Evolutionary conservation across 441 rosid species (phyloP).

Genomic region (Viola pubescens): DNA sequence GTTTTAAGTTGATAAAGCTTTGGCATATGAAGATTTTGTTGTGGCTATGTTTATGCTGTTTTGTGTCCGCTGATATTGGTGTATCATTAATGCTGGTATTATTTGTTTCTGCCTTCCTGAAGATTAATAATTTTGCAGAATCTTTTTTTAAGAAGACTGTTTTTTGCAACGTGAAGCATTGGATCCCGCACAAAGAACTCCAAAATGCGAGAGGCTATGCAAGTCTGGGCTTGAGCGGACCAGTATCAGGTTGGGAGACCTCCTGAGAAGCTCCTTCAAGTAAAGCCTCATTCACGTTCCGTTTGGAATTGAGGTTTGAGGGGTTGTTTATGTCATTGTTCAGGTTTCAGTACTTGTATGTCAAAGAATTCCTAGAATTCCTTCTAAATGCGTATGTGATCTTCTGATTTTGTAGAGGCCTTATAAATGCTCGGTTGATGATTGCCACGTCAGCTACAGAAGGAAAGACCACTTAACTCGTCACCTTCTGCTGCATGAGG

Average conservation of each 20-base stretch:
- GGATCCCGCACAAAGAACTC: slow-evolving; percentile 91
- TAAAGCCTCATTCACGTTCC: slow-evolving; percentile 68
- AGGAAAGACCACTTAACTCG: slow-evolving; percentile 81
- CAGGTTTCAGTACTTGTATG: too few species aligned
- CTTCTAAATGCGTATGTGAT: slow-evolving; percentile 1
- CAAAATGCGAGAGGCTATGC: slow-evolving; percentile 86
- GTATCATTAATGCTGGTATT: not conserved
- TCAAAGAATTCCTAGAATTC: not conserved
- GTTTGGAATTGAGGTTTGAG: slow-evolving; percentile 34
- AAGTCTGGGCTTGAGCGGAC: slow-evolving; percentile 51
- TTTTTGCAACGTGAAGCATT: slow-evolving; percentile 65
- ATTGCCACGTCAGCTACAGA: slow-evolving; percentile 57
- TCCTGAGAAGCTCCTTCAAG: slow-evolving; percentile 92
- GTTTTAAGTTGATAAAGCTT: too few species aligned
- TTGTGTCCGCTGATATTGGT: too few species aligned
- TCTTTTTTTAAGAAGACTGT: slow-evolving; percentile 13
- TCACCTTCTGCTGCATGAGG: slow-evolving; percentile 60
- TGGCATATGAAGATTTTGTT: too few species aligned
- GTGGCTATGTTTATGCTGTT: too few species aligned
- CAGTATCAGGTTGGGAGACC: slow-evolving; percentile 98
- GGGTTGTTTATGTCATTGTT: slow-evolving; percentile 2
- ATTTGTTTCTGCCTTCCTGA: slow-evolving; percentile 11
- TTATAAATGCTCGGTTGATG: slow-evolving; percentile 51
- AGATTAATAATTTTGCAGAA: slow-evolving; percentile 45
- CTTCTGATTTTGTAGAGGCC: slow-evolving; percentile 47